A percentile compares a stretch with the other conserved stretches of the same genome.
phyloP scores from a whole-genome alignment of 176 grass and related monocot species.

The Raddia distichophylla region DNA sequence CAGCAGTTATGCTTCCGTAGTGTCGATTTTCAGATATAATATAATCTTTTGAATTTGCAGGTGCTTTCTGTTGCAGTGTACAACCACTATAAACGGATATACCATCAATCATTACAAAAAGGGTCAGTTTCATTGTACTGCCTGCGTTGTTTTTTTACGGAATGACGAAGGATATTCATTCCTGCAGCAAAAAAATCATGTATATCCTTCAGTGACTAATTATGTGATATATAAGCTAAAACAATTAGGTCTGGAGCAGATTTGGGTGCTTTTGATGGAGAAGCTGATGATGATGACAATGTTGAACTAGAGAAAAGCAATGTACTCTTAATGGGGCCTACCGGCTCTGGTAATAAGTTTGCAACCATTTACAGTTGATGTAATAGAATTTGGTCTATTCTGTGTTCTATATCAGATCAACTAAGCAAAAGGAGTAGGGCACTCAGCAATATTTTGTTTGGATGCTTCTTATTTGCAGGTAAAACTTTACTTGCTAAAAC shows the following conservation, averaged over 20 bases:
- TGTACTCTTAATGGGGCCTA: slow-evolving; percentile 95
- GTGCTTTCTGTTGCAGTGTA: slow-evolving; percentile 97
- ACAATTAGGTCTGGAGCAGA: slow-evolving; percentile 79
- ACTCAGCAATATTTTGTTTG: slow-evolving; percentile 36
- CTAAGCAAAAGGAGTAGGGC: slow-evolving; percentile 24
- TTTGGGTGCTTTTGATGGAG: slow-evolving; percentile 61
- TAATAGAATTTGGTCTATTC: slow-evolving; percentile 10
- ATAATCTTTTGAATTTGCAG: slow-evolving; percentile 55
- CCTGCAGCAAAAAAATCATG: background rate
- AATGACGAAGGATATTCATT: slow-evolving; percentile 23
- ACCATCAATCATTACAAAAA: slow-evolving; percentile 77
- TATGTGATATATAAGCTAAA: slow-evolving; percentile 67
- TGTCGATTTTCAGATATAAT: slow-evolving; percentile 27
- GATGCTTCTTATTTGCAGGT: slow-evolving; percentile 58
- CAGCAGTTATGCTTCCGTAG: background rate
- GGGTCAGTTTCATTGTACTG: slow-evolving; percentile 58
- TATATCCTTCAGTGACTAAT: slow-evolving; percentile 57
- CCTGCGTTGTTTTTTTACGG: background rate
- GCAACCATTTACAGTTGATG: slow-evolving; percentile 25
- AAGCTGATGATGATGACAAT: slow-evolving; percentile 73
- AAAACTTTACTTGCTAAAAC: slow-evolving; percentile 99
- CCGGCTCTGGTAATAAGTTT: slow-evolving; percentile 81
- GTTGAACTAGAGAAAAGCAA: slow-evolving; percentile 99
- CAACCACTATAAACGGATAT: slow-evolving; percentile 99
- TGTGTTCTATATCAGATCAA: slow-evolving; percentile 24